These are phyloP conservation scores for Tylopilus felleus DNA, from an alignment of 768 basidiomycete species.

Conservation along the genomic window DNA sequence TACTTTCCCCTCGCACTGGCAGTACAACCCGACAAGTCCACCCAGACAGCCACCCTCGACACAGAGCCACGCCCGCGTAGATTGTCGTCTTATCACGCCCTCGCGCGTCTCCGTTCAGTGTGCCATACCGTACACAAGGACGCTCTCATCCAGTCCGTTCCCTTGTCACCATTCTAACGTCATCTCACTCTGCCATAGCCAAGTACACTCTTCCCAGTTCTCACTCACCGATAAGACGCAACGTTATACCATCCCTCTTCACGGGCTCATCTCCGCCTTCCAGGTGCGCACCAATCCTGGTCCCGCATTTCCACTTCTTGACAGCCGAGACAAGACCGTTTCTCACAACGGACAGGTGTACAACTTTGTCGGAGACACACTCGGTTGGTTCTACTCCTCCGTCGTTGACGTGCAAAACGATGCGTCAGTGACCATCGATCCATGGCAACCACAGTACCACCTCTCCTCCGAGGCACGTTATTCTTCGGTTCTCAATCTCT, in stretches of 20 bases:
- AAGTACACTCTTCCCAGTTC: constrained; percentile 39
- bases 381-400: constrained; percentile 49
- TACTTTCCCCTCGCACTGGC: constrained; percentile 46
- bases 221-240: constrained; percentile 34
- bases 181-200: constrained; percentile 28
- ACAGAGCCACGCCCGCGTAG: background rate
- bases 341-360: constrained; percentile 30
- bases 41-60: background rate
- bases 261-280: constrained; percentile 44
- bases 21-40: background rate
- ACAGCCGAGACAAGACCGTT: constrained; percentile 30
- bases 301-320: background rate
- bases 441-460: constrained; percentile 44
- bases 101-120: constrained; percentile 17
- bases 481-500: background rate
- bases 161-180: no score
- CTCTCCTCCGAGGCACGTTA: constrained; percentile 29
- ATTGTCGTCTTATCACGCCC: background rate
- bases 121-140: constrained; percentile 20
- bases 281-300: constrained; percentile 35
- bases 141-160: constrained; percentile 20
- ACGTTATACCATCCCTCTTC: constrained; percentile 22
- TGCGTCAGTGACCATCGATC: constrained; percentile 1
- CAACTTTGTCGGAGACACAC: constrained; percentile 48
- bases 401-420: constrained; percentile 9